These are phyloP conservation scores for Wickerhamomyces rabaulensis DNA, from an alignment of 805 yeast genomes.

Conservation along the genomic window DNA sequence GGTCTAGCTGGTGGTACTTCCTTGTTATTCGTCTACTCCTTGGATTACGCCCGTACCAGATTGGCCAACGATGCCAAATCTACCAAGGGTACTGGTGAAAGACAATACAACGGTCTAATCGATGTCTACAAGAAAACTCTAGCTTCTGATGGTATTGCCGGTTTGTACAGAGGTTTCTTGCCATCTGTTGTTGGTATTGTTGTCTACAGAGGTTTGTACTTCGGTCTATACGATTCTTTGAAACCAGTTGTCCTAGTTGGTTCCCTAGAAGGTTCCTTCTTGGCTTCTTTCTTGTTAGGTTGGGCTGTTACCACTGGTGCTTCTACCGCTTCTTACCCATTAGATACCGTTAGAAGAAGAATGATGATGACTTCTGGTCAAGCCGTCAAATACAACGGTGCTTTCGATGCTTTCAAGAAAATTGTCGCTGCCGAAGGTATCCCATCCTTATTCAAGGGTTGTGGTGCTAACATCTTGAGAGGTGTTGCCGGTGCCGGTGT, in stretches of 20 bases:
- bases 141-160: slow-evolving; percentile 95
- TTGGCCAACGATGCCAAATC: slow-evolving; percentile 97
- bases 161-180: slow-evolving; percentile 99
- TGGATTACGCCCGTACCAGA: slow-evolving; percentile 98
- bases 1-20: slow-evolving; percentile 98
- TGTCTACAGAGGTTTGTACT: slow-evolving; percentile 99
- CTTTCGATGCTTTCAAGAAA: slow-evolving; percentile 86
- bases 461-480: slow-evolving; percentile 99
- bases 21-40: slow-evolving; percentile 87
- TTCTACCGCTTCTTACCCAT: slow-evolving; percentile 97
- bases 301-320: slow-evolving; percentile 99
- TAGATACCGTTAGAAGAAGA: slow-evolving; percentile 99
- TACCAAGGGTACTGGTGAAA: slow-evolving; percentile 76
- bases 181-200: slow-evolving; percentile 96
- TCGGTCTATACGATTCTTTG: slow-evolving; percentile 95
- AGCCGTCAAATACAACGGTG: slow-evolving; percentile 94
- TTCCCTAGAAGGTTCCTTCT: slow-evolving; percentile 89
- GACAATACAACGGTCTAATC: slow-evolving; percentile 95
- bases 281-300: slow-evolving; percentile 94
- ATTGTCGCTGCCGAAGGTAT: slow-evolving; percentile 97
- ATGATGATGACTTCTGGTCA: slow-evolving; percentile 99
- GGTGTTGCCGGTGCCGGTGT: slow-evolving; percentile 99
- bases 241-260: slow-evolving; percentile 94
- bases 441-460: slow-evolving; percentile 92
- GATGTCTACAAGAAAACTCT: slow-evolving; percentile 96